Base-by-base conservation (phyloP, 768 basidiomycete species). In the Pholiota molesta region DNA sequence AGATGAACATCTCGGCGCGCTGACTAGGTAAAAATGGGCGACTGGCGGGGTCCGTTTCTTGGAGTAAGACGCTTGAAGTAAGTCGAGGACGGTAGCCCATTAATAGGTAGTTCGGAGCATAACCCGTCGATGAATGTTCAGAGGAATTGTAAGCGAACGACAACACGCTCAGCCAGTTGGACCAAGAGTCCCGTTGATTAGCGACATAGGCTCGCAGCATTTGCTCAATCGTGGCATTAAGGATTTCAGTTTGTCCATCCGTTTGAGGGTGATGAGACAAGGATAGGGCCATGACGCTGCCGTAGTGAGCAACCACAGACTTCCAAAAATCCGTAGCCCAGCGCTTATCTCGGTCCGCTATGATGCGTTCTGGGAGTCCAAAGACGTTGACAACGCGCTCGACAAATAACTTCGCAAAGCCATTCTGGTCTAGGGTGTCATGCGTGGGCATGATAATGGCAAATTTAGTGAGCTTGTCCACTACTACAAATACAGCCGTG, bases 251-350 rank as follows among this genome's bases (percentile, higher is more conserved):
- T 28, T 67, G 66, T 0, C 78, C 75, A 60, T 81, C 73, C 0
- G 76, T 72, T 61, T 80, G 76, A 0, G 76, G 78, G 59, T 80
- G 79, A 52, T 77, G 72, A 0, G 73, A 64, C 0, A 75, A 75
- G 1, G 78, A 73, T 0, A 77, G 51, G 3, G 62, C 65, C 54
- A 63, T 57, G 2, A 57, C 23, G 5, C 66, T 62, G 0, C 69
- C 71, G n/a, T 75, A 61, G 1, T 39, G 3, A 1, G 52, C 26
- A 11, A 66, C 59, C 2, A 74, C 55, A 21, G 66, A 60, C 60
- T 65, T 64, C 71, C 74, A 77, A 62, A 77, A 74, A 2, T 53
- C 66, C 0, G 64, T 65, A 10, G 62, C 52, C 70, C 68, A 72
- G 5, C 66, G 28, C 19, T 59, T 65, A 37, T 70, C 70, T 13